Percentiles rank a stretch among this genome's conserved stretches.
Conservation (phyloP, 2,329 filamentous ascomycete species). For the Amauroascus niger region DNA sequence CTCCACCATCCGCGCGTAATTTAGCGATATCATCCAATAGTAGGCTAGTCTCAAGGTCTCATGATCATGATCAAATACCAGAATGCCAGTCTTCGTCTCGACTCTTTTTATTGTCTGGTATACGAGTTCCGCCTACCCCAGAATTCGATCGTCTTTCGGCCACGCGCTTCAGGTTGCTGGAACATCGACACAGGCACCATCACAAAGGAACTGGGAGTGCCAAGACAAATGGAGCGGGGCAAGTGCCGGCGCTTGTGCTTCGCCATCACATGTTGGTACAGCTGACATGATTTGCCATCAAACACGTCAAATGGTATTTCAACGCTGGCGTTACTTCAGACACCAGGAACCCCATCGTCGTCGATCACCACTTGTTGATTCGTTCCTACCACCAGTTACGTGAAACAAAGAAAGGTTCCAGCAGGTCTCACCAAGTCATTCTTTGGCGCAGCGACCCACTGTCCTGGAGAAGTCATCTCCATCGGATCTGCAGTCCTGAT, state of each 20-base stretch:
- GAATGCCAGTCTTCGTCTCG: constrained; percentile 2
- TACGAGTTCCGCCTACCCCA: neutral
- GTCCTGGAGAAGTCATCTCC: too few relatives aligned
- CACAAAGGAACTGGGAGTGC: neutral
- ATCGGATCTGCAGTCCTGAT: too few relatives aligned
- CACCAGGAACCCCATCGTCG: too few relatives aligned
- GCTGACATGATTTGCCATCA: too few relatives aligned
- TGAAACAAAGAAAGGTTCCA: too few relatives aligned
- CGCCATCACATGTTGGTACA: too few relatives aligned
- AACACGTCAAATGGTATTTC: too few relatives aligned
- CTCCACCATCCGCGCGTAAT: neutral
- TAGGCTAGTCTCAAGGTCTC: neutral
- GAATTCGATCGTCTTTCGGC: neutral
- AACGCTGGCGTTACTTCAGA: too few relatives aligned
- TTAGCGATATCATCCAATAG: neutral
- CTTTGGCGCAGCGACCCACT: too few relatives aligned
- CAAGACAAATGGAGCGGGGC: neutral
- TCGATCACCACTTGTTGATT: too few relatives aligned
- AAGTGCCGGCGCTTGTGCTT: neutral
- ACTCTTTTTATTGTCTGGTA: constrained; percentile 1
- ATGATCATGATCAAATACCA: constrained; percentile 1
- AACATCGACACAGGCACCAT: neutral
- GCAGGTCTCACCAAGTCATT: too few relatives aligned
- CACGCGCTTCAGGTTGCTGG: constrained; percentile 2
- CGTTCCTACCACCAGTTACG: too few relatives aligned